A percentile compares a stretch with the other conserved stretches of the same genome.
These are phyloP conservation scores for Hypseocharis bilobata DNA, from an alignment of 441 rosid species.

Conservation along the genomic window DNA sequence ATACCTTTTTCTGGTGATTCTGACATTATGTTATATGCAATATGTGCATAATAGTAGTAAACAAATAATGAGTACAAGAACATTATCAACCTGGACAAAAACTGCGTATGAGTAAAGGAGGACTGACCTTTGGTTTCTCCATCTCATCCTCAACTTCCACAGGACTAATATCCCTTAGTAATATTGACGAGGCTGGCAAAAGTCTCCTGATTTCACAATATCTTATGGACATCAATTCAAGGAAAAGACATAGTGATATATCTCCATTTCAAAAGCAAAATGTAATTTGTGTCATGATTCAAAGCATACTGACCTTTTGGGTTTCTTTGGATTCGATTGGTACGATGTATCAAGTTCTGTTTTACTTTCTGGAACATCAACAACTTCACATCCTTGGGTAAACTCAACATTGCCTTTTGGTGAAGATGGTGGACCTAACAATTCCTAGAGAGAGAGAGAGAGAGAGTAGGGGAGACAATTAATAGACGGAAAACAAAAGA, in stretches of 20 bases:
- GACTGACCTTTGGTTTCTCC: conserved; percentile 51
- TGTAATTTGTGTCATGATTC: neutral
- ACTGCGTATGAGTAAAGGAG: neutral
- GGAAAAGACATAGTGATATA: neutral
- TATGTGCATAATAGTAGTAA: neutral
- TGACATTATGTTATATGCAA: neutral
- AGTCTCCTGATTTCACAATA: conserved; percentile 56
- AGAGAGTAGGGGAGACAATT: too few relatives aligned
- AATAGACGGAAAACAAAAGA: conserved; percentile 3
- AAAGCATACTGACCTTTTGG: conserved; percentile 49
- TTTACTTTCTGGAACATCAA: conserved; percentile 21
- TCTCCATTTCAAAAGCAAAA: neutral
- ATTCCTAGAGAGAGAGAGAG: conserved; percentile 19
- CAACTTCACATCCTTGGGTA: conserved; percentile 12
- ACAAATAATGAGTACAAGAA: neutral
- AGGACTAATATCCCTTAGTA: conserved; percentile 51
- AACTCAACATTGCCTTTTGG: conserved; percentile 19
- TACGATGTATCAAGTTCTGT: conserved; percentile 22
- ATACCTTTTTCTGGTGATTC: neutral
- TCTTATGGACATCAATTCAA: conserved; percentile 4
- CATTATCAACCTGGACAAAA: neutral
- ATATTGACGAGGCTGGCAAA: conserved; percentile 56
- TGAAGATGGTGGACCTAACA: conserved; percentile 21
- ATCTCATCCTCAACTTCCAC: conserved; percentile 48
- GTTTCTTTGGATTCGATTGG: conserved; percentile 43